phyloP scores from a whole-genome alignment of 805 yeast genomes.

The Yueomyces sp. region DNA sequence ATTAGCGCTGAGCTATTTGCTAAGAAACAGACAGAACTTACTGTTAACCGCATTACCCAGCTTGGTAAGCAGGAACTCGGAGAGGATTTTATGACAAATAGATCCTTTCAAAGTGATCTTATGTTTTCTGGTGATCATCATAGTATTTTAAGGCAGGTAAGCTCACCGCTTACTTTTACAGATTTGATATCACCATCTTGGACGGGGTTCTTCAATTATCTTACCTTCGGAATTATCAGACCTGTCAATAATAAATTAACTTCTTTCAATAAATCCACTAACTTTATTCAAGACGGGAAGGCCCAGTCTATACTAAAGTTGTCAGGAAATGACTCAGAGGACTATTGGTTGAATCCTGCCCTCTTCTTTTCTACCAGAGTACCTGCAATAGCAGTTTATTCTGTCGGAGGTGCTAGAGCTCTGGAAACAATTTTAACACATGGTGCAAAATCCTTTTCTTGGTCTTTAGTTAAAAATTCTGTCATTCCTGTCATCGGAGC shows the following conservation, averaged over 20 bases:
- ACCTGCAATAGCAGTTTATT: conserved; percentile 23
- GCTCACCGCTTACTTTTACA: conserved; percentile 43
- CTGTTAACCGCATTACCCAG: conserved; percentile 48
- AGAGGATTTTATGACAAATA: conserved; percentile 41
- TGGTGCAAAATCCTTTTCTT: conserved; percentile 27
- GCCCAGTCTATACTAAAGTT: conserved; percentile 9
- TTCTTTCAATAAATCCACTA: conserved; percentile 1
- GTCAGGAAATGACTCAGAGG: conserved; percentile 10
- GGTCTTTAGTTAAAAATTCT: conserved; percentile 29
- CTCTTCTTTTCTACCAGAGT: conserved; percentile 22
- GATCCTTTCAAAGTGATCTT: conserved; percentile 51
- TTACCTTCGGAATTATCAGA: conserved; percentile 24
- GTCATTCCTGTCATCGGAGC: conserved; percentile 40
- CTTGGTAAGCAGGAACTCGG: conserved; percentile 58
- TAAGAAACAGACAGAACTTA: conserved; percentile 39
- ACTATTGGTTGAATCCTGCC: conserved; percentile 22
- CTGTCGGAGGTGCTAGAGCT: conserved; percentile 29
- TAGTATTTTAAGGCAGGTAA: conserved; percentile 40
- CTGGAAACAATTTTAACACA: conserved; percentile 24
- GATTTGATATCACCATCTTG: conserved; percentile 74
- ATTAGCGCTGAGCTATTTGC: conserved; percentile 56
- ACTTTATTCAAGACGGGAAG: conserved; percentile 1
- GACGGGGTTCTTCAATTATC: conserved; percentile 37
- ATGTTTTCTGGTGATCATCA: conserved; percentile 79
- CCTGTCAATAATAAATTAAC: background rate